phyloP scores from a whole-genome alignment of 2,329 filamentous ascomycete genomes.

The Botrytis fragariae region DNA sequence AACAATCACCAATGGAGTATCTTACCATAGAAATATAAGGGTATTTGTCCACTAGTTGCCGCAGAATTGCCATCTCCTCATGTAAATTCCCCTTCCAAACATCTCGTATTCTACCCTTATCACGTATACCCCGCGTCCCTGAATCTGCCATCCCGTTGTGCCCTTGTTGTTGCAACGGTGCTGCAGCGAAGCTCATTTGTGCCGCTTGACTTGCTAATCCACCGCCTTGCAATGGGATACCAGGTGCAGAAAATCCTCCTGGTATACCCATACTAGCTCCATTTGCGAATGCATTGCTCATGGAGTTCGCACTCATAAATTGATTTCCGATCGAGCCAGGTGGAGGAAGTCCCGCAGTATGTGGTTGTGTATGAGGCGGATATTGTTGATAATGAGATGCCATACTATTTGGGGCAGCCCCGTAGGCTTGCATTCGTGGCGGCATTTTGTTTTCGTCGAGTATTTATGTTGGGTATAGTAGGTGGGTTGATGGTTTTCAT shows the following conservation, averaged over 20 bases:
- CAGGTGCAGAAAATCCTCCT: constrained; percentile 56
- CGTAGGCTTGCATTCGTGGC: constrained; percentile 39
- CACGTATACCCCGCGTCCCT: constrained; percentile 54
- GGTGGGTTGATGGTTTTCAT: constrained; percentile 37
- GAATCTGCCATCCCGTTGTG: constrained; percentile 52
- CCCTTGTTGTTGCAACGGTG: constrained; percentile 59
- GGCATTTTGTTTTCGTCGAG: constrained; percentile 37
- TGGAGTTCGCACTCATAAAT: constrained; percentile 43
- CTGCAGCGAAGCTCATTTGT: constrained; percentile 80
- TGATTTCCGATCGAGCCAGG: constrained; percentile 66
- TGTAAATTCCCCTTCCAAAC: constrained; percentile 92
- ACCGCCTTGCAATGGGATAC: constrained; percentile 48
- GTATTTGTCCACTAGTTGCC: constrained; percentile 83
- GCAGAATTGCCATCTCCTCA: constrained; percentile 83
- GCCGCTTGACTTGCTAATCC: constrained; percentile 84
- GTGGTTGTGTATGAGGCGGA: constrained; percentile 46
- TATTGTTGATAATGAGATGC: constrained; percentile 46
- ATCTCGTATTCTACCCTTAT: constrained; percentile 82
- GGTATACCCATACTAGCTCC: constrained; percentile 54
- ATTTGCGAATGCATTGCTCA: constrained; percentile 43
- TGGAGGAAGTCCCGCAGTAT: constrained; percentile 49
- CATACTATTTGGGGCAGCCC: constrained; percentile 36
- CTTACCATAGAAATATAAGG: constrained; percentile 95
- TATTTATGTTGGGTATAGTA: constrained; percentile 37
- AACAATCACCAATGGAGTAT: constrained; percentile 21